phyloP scores from a whole-genome alignment of 768 basidiomycete species.

The Leucogyrophana mollusca region DNA sequence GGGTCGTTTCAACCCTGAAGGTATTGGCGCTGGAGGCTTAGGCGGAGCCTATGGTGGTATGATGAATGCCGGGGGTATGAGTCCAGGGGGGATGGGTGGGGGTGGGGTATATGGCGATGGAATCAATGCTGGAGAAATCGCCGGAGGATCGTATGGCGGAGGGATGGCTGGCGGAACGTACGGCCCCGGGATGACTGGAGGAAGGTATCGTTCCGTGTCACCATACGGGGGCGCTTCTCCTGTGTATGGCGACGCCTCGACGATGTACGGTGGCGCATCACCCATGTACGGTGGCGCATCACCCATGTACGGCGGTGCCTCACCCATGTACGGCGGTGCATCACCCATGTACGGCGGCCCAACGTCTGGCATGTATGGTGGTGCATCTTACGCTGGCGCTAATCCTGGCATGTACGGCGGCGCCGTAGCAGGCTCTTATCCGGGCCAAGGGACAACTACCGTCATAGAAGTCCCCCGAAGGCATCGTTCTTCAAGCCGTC shows the following conservation, averaged over 20 bases:
- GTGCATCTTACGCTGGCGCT: not conserved
- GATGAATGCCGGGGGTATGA: not conserved
- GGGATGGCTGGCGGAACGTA: constrained; percentile 9
- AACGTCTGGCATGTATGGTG: not conserved
- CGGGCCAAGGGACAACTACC: constrained; percentile 5
- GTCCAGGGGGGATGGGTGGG: not conserved
- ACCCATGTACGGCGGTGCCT: not conserved
- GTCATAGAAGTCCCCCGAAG: constrained; percentile 6
- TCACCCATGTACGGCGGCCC: not conserved
- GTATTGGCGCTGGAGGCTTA: no score
- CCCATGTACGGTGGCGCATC: not conserved
- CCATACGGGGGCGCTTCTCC: constrained; percentile 1
- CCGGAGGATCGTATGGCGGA: constrained; percentile 5
- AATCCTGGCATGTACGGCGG: not conserved
- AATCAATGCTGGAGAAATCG: constrained; percentile 1
- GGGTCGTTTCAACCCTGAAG: not conserved
- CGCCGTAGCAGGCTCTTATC: not conserved
- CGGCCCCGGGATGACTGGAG: constrained; percentile 11
- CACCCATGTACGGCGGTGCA: not conserved
- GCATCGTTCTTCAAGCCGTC: not conserved
- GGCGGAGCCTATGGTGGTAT: not conserved
- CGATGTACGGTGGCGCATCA: not conserved
- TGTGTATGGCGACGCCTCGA: not conserved
- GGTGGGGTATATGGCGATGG: constrained; percentile 1
- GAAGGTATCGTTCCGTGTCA: no score